Base-by-base conservation (phyloP, 352 stramenopile genomes). In the Phytophthora macrochlamydospora region DNA sequence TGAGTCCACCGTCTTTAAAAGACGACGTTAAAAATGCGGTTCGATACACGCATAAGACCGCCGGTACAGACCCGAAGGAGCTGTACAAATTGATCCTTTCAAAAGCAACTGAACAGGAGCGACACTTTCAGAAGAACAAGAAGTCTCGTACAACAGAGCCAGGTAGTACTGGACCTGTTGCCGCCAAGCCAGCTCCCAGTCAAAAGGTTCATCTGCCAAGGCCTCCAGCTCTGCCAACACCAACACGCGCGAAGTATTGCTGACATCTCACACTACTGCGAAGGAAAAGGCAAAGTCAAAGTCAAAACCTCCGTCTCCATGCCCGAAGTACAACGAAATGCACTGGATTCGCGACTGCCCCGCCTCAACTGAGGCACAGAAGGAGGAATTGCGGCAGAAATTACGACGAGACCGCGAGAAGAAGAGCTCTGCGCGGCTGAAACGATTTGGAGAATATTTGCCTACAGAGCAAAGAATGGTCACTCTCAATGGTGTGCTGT, bases 121-220 rank as follows among this genome's bases (percentile, higher is more conserved):
- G 40, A 14, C 40, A 46, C 40, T 46, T 46, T n/a, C 40, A 46
- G 40, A 14, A 46, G 40, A 46, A 46, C 40, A 46, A 46, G 40
- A 14, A 24, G 14, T 24, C 14, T n/a, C 18, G 18, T 24, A 24
- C 6, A 24, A 13, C 40, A 28, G 40, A 46, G 8, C 8, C 8
- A 13, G 40, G 5, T 24, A 46, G 14, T 28, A 4, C 6, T 24
- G 40, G 9, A 24, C 12, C 18, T 7, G 8, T 13, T 46, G 40
- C 40, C 18, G 18, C 18, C 18, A 24, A 24, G 18, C 18, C 18
- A 24, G 18, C 18, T 24, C 18, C 18, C 18, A 24, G 18, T 24
- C 18, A 24, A 24, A 24, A 24, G 18, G 18, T 24, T 24, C 18
- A 24, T 24, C 18, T 24, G 18, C 18, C 18, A 24, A 24, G 18